These are phyloP conservation scores for Cryptococcus sp. DNA, from an alignment of 1,284 basidiomycete genomes.

Conservation along the genomic window DNA sequence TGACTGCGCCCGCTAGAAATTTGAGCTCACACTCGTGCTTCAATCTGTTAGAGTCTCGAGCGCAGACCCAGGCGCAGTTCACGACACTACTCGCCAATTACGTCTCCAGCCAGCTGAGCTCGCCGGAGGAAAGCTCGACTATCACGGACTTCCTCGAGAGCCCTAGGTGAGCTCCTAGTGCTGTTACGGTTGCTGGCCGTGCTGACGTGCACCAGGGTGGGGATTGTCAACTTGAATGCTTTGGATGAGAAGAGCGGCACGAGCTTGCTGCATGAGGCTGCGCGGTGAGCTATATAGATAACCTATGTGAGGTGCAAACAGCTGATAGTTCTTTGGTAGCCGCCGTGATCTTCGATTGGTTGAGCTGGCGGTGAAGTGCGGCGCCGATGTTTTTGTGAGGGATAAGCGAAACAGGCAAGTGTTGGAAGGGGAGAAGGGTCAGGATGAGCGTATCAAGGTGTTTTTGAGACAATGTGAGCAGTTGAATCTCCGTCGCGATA, in stretches of 20 bases:
- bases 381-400: slow-evolving; percentile 85
- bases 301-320: neutral
- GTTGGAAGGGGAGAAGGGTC: slow-evolving; percentile 60
- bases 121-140: slow-evolving; percentile 34
- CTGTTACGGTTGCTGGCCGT: neutral
- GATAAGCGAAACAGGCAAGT: slow-evolving; percentile 75
- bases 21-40: neutral
- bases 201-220: slow-evolving; percentile 21
- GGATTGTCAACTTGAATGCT: slow-evolving; percentile 48
- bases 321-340: slow-evolving; percentile 12
- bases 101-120: slow-evolving; percentile 59
- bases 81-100: slow-evolving; percentile 70
- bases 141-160: slow-evolving; percentile 54
- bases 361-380: slow-evolving; percentile 75
- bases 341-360: slow-evolving; percentile 78
- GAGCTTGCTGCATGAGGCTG: slow-evolving; percentile 84
- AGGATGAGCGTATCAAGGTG: slow-evolving; percentile 70
- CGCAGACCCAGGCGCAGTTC: slow-evolving; percentile 72
- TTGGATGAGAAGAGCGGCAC: slow-evolving; percentile 73
- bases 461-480: slow-evolving; percentile 75
- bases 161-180: slow-evolving; percentile 63
- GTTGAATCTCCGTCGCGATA: slow-evolving; percentile 29
- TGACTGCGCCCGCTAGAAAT: neutral
- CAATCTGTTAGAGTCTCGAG: slow-evolving; percentile 64
- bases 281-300: slow-evolving; percentile 47